Conservation (phyloP, 116 monocot species). For the Cymodocea nodosa region DNA sequence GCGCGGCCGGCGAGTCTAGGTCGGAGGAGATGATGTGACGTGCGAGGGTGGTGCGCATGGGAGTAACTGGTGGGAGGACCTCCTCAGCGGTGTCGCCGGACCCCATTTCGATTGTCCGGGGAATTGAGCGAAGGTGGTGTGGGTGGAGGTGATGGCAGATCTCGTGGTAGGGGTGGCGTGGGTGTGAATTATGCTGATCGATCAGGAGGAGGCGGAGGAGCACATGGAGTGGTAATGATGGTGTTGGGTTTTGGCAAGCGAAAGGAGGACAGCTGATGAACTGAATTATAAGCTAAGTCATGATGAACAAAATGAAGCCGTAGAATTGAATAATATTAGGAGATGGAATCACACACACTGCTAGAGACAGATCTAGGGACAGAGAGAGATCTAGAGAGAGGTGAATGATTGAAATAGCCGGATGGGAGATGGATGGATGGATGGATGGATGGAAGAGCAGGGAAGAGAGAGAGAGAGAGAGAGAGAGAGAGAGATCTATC, state of each 20-base stretch:
- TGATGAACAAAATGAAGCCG: no score
- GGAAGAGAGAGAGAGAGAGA: no score
- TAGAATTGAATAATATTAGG: no score
- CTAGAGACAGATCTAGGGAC: no score
- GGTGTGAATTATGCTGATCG: not conserved
- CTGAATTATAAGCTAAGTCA: no score
- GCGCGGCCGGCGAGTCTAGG: not conserved
- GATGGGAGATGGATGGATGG: no score
- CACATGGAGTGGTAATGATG: conserved; percentile 5
- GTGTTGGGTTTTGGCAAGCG: not conserved
- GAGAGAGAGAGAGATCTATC: no score
- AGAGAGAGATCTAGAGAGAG: no score
- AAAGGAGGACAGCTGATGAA: not conserved
- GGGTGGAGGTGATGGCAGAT: not conserved
- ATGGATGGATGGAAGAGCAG: no score
- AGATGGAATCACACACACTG: no score
- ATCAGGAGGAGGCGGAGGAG: not conserved
- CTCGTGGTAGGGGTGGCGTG: no score
- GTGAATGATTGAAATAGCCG: no score
- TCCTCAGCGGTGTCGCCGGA: not conserved
- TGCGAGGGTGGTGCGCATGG: not conserved
- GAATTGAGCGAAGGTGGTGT: not conserved
- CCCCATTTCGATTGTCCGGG: not conserved
- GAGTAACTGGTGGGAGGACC: not conserved
- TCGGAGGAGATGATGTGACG: not conserved